These are phyloP conservation scores for Truncatella angustata DNA, from an alignment of 2,329 filamentous ascomycete genomes.

Conservation along the genomic window DNA sequence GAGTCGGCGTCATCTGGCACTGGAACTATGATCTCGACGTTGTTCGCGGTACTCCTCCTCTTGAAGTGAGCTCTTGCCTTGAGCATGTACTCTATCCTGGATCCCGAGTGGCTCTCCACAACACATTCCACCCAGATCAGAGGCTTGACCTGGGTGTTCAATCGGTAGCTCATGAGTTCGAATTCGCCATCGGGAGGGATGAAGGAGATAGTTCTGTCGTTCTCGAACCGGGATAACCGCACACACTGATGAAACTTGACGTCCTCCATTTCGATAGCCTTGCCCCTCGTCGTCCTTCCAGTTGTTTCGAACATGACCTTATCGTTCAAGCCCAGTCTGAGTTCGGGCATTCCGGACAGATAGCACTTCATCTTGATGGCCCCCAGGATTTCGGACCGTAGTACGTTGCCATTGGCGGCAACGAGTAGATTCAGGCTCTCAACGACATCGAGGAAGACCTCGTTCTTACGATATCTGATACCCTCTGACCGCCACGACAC, in stretches of 20 bases:
- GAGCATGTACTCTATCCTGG: conserved; percentile 97
- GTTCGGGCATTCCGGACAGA: conserved; percentile 94
- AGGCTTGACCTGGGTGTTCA: conserved; percentile 98
- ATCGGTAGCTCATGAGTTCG: conserved; percentile 97
- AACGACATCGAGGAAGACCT: conserved; percentile 96
- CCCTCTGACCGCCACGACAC: conserved; percentile 98
- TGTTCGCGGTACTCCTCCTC: conserved; percentile 94
- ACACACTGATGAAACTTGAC: conserved; percentile 99
- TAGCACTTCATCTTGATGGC: conserved; percentile 99
- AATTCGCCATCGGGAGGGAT: conserved; percentile 98
- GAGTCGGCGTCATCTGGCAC: conserved; percentile 97
- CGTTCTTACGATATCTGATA: conserved; percentile 98
- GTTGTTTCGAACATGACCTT: conserved; percentile 99
- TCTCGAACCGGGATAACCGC: conserved; percentile 91
- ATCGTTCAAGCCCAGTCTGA: conserved; percentile 92
- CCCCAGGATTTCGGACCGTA: conserved; percentile 93
- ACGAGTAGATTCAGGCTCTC: conserved; percentile 96
- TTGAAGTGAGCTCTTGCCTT: conserved; percentile 99
- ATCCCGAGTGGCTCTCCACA: conserved; percentile 93
- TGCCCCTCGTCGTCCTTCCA: conserved; percentile 87
- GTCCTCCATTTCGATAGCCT: conserved; percentile 99
- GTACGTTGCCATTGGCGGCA: conserved; percentile 88
- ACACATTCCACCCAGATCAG: conserved; percentile 99
- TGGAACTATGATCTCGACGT: conserved; percentile 95
- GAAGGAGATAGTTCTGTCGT: conserved; percentile 97